Percentiles rank a stretch among this genome's conserved stretches.
phyloP scores from a whole-genome alignment of 805 yeast genomes.

The Dipodascus albidus region DNA sequence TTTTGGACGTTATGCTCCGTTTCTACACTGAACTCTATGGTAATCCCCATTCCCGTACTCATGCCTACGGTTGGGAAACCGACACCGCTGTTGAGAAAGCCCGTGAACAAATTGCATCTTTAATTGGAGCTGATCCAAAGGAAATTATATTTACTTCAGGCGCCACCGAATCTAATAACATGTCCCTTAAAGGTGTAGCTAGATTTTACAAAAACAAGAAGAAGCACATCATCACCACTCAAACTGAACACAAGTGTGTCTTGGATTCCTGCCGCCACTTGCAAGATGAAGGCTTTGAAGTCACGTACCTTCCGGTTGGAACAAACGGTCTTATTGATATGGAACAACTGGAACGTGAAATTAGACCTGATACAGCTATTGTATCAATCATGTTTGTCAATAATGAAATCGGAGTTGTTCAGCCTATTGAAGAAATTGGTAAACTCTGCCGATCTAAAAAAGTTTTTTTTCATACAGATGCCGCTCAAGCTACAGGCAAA shows the following conservation, averaged over 20 bases:
- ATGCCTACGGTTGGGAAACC: constrained; percentile 98
- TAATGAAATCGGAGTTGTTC: constrained; percentile 96
- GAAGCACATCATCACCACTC: constrained; percentile 89
- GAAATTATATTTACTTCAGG: constrained; percentile 96
- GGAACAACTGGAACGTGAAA: constrained; percentile 67
- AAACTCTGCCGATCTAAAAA: constrained; percentile 72
- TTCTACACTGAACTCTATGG: constrained; percentile 79
- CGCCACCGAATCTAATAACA: constrained; percentile 94
- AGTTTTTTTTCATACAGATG: constrained; percentile 94
- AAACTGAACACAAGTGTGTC: constrained; percentile 98
- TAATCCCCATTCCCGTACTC: constrained; percentile 96
- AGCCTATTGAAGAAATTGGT: constrained; percentile 93
- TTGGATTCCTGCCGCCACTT: constrained; percentile 88
- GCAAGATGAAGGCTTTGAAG: constrained; percentile 95
- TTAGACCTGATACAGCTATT: constrained; percentile 80
- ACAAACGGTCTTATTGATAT: constrained; percentile 69
- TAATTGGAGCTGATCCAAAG: constrained; percentile 89
- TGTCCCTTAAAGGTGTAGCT: constrained; percentile 92
- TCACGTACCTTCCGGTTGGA: constrained; percentile 81
- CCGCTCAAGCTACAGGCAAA: constrained; percentile 96
- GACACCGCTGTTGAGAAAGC: constrained; percentile 85
- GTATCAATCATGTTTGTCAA: constrained; percentile 96
- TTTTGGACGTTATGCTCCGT: constrained; percentile 36
- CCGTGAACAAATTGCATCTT: constrained; percentile 65
- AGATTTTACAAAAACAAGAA: constrained; percentile 83